Evolutionary conservation across 1,139 yeast species (phyloP).

Genomic region (Yamadazyma songkhlaensis): DNA sequence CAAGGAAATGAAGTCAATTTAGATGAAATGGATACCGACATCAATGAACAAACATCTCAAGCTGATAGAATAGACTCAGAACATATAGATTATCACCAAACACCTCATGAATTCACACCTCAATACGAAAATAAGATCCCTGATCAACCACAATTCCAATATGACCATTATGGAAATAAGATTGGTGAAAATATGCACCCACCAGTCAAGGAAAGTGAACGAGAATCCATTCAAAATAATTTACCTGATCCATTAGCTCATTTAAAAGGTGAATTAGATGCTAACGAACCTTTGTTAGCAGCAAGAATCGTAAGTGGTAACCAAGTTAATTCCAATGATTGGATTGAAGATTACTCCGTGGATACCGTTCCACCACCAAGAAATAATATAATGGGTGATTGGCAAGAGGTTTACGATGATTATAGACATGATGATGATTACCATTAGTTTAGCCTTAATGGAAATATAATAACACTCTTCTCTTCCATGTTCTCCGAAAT

Average conservation of each 20-base stretch:
- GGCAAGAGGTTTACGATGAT: conserved; percentile 42
- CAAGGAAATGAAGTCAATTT: conserved; percentile 25
- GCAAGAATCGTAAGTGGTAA: conserved; percentile 44
- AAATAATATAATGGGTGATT: conserved; percentile 19
- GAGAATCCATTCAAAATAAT: conserved; percentile 18
- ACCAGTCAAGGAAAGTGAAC: conserved; percentile 6
- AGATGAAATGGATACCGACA: conserved; percentile 1
- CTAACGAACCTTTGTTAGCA: conserved; percentile 35
- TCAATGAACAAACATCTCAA: too few species aligned
- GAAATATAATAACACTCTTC: too few species aligned
- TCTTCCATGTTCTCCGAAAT: too few species aligned
- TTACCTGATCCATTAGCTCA: conserved; percentile 49
- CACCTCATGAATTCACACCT: background rate
- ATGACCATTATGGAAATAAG: conserved; percentile 1
- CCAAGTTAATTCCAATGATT: conserved; percentile 33
- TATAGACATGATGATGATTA: conserved; percentile 40
- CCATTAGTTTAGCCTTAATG: too few species aligned
- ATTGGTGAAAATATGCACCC: background rate
- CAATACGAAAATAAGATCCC: background rate
- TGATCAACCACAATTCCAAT: background rate
- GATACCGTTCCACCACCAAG: background rate
- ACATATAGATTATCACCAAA: conserved; percentile 1
- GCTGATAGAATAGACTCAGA: background rate
- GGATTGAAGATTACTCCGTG: conserved; percentile 33
- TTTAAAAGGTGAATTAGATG: conserved; percentile 34